Base-by-base conservation (phyloP, 1,284 basidiomycete species). In the Sporisorium exsertum region DNA sequence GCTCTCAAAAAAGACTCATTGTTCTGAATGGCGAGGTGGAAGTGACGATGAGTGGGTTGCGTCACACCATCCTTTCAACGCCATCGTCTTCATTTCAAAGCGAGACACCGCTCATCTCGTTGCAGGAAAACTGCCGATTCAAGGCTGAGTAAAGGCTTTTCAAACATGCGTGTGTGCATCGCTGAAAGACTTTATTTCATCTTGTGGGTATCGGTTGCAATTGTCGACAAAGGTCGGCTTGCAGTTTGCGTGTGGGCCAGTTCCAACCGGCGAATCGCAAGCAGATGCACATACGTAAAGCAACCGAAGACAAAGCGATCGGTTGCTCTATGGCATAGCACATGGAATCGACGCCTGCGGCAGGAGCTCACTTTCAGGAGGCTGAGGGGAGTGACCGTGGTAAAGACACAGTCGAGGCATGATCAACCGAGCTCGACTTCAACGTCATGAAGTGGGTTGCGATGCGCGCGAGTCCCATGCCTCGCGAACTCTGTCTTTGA, bases 401-500 rank as follows among this genome's bases (percentile, higher is more conserved):
- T 18, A 18, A 16, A 40, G 37, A 12, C 37, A n/a, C 4, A 16
- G 3, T 40, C 37, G 37, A n/a, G 37, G 18, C 37, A n/a, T 12
- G 15, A 40, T n/a, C 37, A 40, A 40, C 18, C 7, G 16, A 40
- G 37, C 8, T n/a, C 18, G 18, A n/a, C 15, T n/a, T 12, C 9
- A 5, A 26, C 37, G 12, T 58, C 37, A 58, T 62, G 58, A 65
- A 52, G 69, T 72, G 55, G 69, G 68, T 18, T 54, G 43, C 0
- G 52, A 56, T 22, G 50, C 27, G 43, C 57, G 54, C 5, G 59
- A 47, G 52, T 64, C 45, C 61, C 60, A 68, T 15, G 58, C 57
- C 29, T 58, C 56, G 6, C 40, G 45, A 49, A 60, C 12, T 24
- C 27, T 65, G 59, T 76, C 73, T 45, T 73, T 74, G 33, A 70